A percentile compares a stretch with the other conserved stretches of the same genome.
These are phyloP conservation scores for Mychonastes homosphaera DNA, from an alignment of 139 green algal species.

Conservation along the genomic window DNA sequence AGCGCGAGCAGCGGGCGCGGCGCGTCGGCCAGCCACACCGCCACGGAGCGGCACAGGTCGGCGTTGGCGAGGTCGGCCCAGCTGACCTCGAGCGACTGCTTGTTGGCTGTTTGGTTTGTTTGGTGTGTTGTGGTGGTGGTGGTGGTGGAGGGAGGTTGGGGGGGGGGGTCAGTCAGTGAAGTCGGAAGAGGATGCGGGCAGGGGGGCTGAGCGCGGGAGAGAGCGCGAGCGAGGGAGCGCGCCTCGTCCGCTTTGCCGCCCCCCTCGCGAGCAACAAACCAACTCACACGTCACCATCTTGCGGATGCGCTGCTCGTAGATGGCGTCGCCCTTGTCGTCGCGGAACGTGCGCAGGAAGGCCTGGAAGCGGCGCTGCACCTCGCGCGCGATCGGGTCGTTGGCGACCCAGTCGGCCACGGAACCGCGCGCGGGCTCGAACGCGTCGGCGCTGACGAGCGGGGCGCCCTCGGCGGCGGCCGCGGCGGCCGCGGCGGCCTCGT, in stretches of 20 bases:
- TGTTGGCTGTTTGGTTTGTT: constrained; percentile 47
- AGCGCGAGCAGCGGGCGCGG: constrained; percentile 69
- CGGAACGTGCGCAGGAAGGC: constrained; percentile 52
- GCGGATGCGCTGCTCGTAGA: constrained; percentile 23
- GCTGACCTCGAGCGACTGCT: constrained; percentile 70
- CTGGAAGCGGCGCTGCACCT: constrained; percentile 37
- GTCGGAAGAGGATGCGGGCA: background rate
- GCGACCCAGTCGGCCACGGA: constrained; percentile 52
- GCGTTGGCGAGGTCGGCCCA: constrained; percentile 66
- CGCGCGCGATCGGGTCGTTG: constrained; percentile 27
- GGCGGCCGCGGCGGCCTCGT: too few relatives aligned
- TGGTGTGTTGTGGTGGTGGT: too few relatives aligned
- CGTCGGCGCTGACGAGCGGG: constrained; percentile 35
- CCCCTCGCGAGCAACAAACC: background rate
- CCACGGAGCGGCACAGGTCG: constrained; percentile 40
- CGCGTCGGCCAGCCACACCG: constrained; percentile 72
- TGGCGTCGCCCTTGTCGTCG: constrained; percentile 28
- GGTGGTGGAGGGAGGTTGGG: too few relatives aligned
- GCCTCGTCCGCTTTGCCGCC: background rate
- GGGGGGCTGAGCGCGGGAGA: background rate
- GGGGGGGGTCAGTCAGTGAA: background rate
- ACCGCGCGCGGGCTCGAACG: constrained; percentile 49
- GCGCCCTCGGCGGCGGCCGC: too few relatives aligned
- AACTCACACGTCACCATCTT: constrained; percentile 29
- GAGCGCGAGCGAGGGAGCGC: background rate